Base-by-base conservation (phyloP, 371 early-diverging fungal species). In the Mucor plumbeus region DNA sequence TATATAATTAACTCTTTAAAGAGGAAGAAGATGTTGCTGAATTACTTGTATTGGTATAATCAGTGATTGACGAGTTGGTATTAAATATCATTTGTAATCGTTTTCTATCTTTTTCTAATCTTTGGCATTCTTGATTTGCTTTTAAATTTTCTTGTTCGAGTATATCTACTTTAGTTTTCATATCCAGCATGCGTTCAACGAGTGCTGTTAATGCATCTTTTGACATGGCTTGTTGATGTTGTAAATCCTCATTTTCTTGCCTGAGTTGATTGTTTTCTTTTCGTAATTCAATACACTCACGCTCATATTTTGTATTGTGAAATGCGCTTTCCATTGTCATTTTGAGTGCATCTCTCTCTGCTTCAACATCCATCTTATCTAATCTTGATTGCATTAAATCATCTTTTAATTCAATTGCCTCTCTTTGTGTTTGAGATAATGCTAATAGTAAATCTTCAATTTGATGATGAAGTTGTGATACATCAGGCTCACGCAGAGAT, bases 381-480 rank as follows among this genome's bases (percentile, higher is more conserved):
- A 89, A 74, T 57, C 81, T 75, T 4, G 81, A 72, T n/a, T 78
- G 72, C 54, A 85, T 79, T 15, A 87, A 70, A 34, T 82, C 82
- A 59, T 87, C 85, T n/a, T 86, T 85, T 3, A 87, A 60, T 61
- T 87, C 82, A 9, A 86, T 75, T 40, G 87, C 78, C 31, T 88
- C 87, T 59, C 81, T 76, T 55, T 88, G 87, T 15, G 81, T 73
- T n/a, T 85, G 78, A 6, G 87, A 87, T 8, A 87, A 68, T 5
- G 87, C 88, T 17, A 80, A 66, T 34, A 86, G 75, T 19, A 88
- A 64, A 48, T 88, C 88, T 63, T 88, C 87, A 33, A 87, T 87
- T 62, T 88, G 88, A 63, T 84, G 84, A 64, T 86, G 83, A 7
- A 88, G 71, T 50, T 82, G 78, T 10, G 82, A 77, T 10, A 76